phyloP scores from a whole-genome alignment of 768 basidiomycete genomes.

The Lactifluus hygrophoroides region DNA sequence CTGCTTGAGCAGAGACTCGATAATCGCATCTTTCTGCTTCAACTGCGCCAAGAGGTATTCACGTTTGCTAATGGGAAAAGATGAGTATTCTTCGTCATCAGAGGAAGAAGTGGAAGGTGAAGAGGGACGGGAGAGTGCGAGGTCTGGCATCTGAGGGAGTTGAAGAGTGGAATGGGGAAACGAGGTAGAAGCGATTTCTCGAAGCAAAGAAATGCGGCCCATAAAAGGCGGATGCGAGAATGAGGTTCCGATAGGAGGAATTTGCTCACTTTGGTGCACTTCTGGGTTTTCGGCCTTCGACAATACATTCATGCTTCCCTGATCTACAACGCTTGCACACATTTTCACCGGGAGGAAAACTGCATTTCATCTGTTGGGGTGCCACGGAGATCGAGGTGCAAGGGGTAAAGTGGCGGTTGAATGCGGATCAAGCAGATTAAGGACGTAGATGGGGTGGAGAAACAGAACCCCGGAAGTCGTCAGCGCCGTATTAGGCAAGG shows the following conservation, averaged over 20 bases:
- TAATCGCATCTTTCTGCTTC: slow-evolving; percentile 80
- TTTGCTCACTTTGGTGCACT: slow-evolving; percentile 75
- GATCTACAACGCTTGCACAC: slow-evolving; percentile 73
- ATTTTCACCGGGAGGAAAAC: slow-evolving; percentile 61
- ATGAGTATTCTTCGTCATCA: slow-evolving; percentile 23
- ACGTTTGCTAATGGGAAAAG: slow-evolving; percentile 52
- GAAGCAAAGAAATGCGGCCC: slow-evolving; percentile 21
- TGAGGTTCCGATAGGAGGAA: slow-evolving; percentile 2
- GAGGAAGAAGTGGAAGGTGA: slow-evolving; percentile 1
- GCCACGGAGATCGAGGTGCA: not conserved
- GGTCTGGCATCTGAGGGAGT: not conserved
- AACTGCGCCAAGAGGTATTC: slow-evolving; percentile 82
- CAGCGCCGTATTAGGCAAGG: not conserved
- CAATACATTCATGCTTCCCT: slow-evolving; percentile 69
- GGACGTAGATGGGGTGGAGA: not conserved
- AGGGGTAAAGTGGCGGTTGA: slow-evolving; percentile 2
- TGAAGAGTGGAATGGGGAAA: slow-evolving; percentile 25
- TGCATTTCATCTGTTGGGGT: slow-evolving; percentile 74
- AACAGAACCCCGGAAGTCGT: not conserved
- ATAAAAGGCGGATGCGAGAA: not conserved
- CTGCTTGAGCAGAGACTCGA: slow-evolving; percentile 79
- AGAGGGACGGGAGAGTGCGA: not conserved
- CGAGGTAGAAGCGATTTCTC: slow-evolving; percentile 26
- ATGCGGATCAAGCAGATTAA: not conserved
- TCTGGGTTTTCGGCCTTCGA: slow-evolving; percentile 73